Percentiles rank a stretch among this genome's conserved stretches.
Evolutionary conservation across 441 rosid species (phyloP).

Genomic region (Populus hybrid): DNA sequence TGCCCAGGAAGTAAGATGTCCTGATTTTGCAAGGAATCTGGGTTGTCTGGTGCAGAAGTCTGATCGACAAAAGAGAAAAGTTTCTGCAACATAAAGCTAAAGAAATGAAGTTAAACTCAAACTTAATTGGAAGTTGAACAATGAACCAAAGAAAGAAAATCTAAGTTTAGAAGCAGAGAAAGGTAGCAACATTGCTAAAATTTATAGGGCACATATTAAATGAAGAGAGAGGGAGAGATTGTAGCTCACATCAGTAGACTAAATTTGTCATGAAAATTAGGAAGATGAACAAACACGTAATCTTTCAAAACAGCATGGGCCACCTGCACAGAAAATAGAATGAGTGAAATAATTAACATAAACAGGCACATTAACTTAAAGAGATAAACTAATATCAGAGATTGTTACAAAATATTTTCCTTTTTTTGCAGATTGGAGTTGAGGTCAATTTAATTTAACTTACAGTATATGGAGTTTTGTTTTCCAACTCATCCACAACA

Average conservation of each 20-base stretch:
- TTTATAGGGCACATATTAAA: not conserved
- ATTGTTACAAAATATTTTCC: not conserved
- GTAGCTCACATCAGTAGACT: slow-evolving; percentile 79
- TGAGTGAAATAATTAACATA: slow-evolving; percentile 1
- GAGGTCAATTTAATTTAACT: slow-evolving; percentile 21
- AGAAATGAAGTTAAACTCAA: slow-evolving; percentile 26
- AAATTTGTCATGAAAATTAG: slow-evolving; percentile 82
- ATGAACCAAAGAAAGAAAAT: slow-evolving; percentile 12
- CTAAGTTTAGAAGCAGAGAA: not conserved
- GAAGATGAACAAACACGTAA: slow-evolving; percentile 82
- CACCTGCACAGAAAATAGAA: slow-evolving; percentile 46
- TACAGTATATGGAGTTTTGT: slow-evolving; percentile 49
- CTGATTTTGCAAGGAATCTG: slow-evolving; percentile 95
- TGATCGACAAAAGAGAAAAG: slow-evolving; percentile 93
- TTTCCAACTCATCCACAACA: slow-evolving; percentile 61
- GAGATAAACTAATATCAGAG: not conserved
- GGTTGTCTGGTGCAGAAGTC: slow-evolving; percentile 83
- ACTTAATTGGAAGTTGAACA: not conserved
- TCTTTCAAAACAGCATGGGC: slow-evolving; percentile 69
- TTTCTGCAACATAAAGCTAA: slow-evolving; percentile 92
- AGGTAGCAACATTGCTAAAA: slow-evolving; percentile 8
- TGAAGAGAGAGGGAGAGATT: slow-evolving; percentile 15
- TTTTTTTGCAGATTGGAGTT: not conserved
- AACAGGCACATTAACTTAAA: not conserved
- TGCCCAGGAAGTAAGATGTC: slow-evolving; percentile 97